Percentiles rank a stretch among this genome's conserved stretches.
These are phyloP conservation scores for Nothopassalora personata DNA, from an alignment of 2,329 filamentous ascomycete species.

Conservation along the genomic window DNA sequence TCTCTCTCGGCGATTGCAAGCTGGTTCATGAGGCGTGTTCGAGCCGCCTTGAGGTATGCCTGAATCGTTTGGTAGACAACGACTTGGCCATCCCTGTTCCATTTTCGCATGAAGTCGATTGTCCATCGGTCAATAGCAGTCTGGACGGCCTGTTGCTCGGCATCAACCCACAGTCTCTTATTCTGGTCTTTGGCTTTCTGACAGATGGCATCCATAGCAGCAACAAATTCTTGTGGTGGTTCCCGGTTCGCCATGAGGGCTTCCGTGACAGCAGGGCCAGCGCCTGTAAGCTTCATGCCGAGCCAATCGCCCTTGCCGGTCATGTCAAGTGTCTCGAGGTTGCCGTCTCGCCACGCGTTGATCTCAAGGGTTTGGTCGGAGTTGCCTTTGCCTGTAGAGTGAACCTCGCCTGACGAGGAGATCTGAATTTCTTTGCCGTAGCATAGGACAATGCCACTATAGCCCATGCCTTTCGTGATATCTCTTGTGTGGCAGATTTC, in stretches of 20 bases:
- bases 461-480: constrained; percentile 47
- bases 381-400: constrained; percentile 12
- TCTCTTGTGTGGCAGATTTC: constrained; percentile 46
- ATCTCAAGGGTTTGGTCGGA: constrained; percentile 25
- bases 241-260: constrained; percentile 36
- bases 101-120: constrained; percentile 49
- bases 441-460: constrained; percentile 49
- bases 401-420: constrained; percentile 3
- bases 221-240: constrained; percentile 39
- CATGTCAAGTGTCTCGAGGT: constrained; percentile 50
- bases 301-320: constrained; percentile 48
- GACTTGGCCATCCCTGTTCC: constrained; percentile 42
- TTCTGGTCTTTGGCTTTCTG: constrained; percentile 39
- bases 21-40: constrained; percentile 42
- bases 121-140: constrained; percentile 49
- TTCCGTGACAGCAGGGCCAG: constrained; percentile 40
- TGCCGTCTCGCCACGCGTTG: constrained; percentile 49
- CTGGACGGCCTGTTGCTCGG: constrained; percentile 51
- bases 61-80: constrained; percentile 50
- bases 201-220: constrained; percentile 42
- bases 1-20: constrained; percentile 42
- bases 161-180: constrained; percentile 48
- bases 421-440: constrained; percentile 49
- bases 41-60: constrained; percentile 48
- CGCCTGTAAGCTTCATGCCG: constrained; percentile 50